A percentile compares a stretch with the other conserved stretches of the same genome.
phyloP scores from a whole-genome alignment of 108 stramenopile genomes.

The Cylindrotheca closterium region DNA sequence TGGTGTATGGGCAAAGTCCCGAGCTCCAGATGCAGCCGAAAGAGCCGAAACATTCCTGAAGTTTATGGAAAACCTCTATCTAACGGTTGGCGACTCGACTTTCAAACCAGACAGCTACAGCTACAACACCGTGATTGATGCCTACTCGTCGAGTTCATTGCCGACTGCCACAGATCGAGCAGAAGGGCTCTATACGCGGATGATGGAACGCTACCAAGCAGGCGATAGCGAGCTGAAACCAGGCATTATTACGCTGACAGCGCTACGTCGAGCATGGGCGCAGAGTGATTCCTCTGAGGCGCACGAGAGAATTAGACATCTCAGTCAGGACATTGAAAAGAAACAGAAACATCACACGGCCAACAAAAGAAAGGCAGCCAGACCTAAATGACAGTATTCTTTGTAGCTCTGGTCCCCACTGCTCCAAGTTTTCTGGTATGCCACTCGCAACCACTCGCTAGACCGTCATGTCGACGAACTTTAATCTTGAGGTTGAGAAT shows the following conservation, averaged over 20 bases:
- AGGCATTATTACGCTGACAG: conserved; percentile 24
- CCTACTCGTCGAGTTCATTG: conserved; percentile 16
- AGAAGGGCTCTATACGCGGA: conserved; percentile 17
- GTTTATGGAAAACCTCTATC: conserved; percentile 52
- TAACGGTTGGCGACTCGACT: conserved; percentile 37
- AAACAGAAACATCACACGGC: conserved; percentile 3
- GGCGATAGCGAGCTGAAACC: conserved; percentile 25
- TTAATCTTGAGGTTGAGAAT: too few species aligned
- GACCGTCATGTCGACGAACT: too few species aligned
- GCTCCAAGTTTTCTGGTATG: too few species aligned
- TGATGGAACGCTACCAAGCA: conserved; percentile 14
- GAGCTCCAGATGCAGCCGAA: conserved; percentile 13
- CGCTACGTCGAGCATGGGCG: conserved; percentile 24
- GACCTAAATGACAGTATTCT: too few species aligned
- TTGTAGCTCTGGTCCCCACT: too few species aligned
- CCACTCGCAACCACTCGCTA: too few species aligned
- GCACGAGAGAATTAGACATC: conserved; percentile 6
- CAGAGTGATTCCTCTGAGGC: conserved; percentile 12
- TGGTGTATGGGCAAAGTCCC: conserved; percentile 21
- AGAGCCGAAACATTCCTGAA: conserved; percentile 24
- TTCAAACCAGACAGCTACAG: conserved; percentile 25
- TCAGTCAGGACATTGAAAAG: conserved; percentile 13
- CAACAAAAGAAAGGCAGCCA: too few species aligned
- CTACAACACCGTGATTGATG: conserved; percentile 33
- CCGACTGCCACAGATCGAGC: conserved; percentile 24